Base-by-base conservation (phyloP, 306 rosid genomes). In the Herpetospermum pedunculosum region DNA sequence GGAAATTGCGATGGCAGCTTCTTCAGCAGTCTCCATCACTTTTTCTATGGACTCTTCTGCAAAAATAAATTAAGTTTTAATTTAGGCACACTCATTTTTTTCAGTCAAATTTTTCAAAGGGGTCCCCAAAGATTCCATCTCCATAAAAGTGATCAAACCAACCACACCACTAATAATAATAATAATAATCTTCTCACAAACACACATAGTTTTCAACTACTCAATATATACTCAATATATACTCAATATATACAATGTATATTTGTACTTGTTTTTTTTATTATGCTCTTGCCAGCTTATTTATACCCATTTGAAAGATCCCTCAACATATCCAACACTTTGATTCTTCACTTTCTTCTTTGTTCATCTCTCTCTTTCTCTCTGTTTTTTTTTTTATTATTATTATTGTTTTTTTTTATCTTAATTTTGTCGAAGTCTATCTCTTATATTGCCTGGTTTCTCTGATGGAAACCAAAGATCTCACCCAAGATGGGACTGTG, bases 401-500 rank as follows among this genome's bases (percentile, higher is more conserved):
- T n/a, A n/a, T n/a, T n/a, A n/a, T n/a, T n/a, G n/a, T 43, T 13
- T 43, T 5, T 0, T 28, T 15, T 41, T 46, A 26, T 14, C 68
- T 38, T 41, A 67, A 14, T 41, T 67, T 67, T 43, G 6, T 43
- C 54, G 25, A 68, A 68, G 29, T 2, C 29, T 4, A 19, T 19
- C 14, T 15, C 21, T 16, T 8, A 0, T 1, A 0, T 8, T 40
- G 23, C 3, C 3, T 29, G 19, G 69, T 8, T 32, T 69, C 41
- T 65, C 44, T 32, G 18, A 89, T 91, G 94, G 98, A 91, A 86
- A 71, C 80, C 76, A 86, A 91, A 84, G 83, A 83, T 28, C 79
- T 67, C 48, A 94, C 96, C 23, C 84, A 82, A 75, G 97, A 94
- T 73, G 95, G 96, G 29, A 89, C 95, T 28, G 91, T 89, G 29